Evolutionary conservation across 148 eudicot genomes (phyloP).

Genomic region (Nyssa sinensis): DNA sequence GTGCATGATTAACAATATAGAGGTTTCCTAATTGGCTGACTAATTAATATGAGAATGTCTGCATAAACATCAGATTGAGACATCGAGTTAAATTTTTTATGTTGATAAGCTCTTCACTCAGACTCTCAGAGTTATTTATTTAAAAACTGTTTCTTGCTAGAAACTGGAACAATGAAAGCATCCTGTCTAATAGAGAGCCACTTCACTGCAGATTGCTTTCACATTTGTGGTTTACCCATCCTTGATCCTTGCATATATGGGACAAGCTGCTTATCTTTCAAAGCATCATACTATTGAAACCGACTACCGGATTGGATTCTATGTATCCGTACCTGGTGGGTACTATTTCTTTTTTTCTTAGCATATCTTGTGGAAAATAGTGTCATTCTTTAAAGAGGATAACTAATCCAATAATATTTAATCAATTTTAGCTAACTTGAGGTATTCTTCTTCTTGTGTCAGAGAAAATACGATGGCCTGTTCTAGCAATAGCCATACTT

Average conservation of each 20-base stretch:
- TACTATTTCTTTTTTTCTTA: neutral
- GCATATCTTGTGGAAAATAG: neutral
- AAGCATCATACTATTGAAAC: slow-evolving; percentile 45
- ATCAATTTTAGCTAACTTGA: no score
- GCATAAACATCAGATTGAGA: neutral
- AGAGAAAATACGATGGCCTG: slow-evolving; percentile 68
- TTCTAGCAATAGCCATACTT: slow-evolving; percentile 61
- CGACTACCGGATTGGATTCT: slow-evolving; percentile 58
- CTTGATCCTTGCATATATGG: slow-evolving; percentile 77
- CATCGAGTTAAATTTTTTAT: neutral
- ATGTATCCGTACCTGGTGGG: slow-evolving; percentile 70
- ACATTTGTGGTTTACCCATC: slow-evolving; percentile 68
- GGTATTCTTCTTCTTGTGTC: slow-evolving; percentile 10
- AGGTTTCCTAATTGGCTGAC: neutral
- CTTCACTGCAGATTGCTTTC: slow-evolving; percentile 59
- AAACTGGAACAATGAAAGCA: neutral
- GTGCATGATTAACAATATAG: neutral
- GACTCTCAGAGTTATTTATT: neutral
- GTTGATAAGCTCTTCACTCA: neutral
- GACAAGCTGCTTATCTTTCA: slow-evolving; percentile 80
- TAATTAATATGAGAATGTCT: neutral
- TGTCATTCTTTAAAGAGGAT: slow-evolving; percentile 25
- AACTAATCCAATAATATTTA: slow-evolving; percentile 49
- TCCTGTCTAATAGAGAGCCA: slow-evolving; percentile 10
- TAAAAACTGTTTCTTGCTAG: neutral